Percentiles rank a stretch among this genome's conserved stretches.
These are phyloP conservation scores for Immersiporthe knoxdaviesiana DNA, from an alignment of 2,329 filamentous ascomycete genomes.

Conservation along the genomic window DNA sequence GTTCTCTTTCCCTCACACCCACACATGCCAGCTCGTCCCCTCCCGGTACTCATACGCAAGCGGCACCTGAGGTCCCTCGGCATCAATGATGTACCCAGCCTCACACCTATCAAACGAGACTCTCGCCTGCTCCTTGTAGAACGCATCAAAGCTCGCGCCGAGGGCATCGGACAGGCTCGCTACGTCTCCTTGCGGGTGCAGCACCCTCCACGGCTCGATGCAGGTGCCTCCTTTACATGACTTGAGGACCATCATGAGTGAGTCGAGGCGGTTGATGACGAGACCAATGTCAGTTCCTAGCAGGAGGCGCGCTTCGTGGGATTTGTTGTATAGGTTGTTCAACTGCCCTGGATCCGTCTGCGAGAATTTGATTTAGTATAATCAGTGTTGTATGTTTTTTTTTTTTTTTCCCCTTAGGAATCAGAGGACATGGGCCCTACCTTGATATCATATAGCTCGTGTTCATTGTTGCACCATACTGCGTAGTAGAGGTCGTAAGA, in stretches of 20 bases:
- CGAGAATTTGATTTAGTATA: background rate
- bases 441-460: slow-evolving; percentile 63
- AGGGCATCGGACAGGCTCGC: slow-evolving; percentile 31
- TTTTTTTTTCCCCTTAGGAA: background rate
- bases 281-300: slow-evolving; percentile 5
- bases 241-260: slow-evolving; percentile 33
- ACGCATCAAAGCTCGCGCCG: slow-evolving; percentile 30
- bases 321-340: slow-evolving; percentile 24
- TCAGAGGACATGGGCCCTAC: slow-evolving; percentile 40
- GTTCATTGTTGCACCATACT: slow-evolving; percentile 67
- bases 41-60: slow-evolving; percentile 23
- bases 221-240: slow-evolving; percentile 31
- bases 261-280: slow-evolving; percentile 31
- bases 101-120: slow-evolving; percentile 33
- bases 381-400: too few species aligned
- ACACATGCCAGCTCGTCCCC: slow-evolving; percentile 26
- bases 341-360: slow-evolving; percentile 29
- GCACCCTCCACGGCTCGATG: slow-evolving; percentile 30
- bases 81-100: slow-evolving; percentile 25
- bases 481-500: slow-evolving; percentile 64
- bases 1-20: slow-evolving; percentile 17
- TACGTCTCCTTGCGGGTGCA: slow-evolving; percentile 27
- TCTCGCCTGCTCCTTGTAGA: slow-evolving; percentile 30
- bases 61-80: slow-evolving; percentile 24
- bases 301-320: background rate